Evolutionary conservation across 1,284 basidiomycete species (phyloP).

Genomic region (Fomitopsis betulina): DNA sequence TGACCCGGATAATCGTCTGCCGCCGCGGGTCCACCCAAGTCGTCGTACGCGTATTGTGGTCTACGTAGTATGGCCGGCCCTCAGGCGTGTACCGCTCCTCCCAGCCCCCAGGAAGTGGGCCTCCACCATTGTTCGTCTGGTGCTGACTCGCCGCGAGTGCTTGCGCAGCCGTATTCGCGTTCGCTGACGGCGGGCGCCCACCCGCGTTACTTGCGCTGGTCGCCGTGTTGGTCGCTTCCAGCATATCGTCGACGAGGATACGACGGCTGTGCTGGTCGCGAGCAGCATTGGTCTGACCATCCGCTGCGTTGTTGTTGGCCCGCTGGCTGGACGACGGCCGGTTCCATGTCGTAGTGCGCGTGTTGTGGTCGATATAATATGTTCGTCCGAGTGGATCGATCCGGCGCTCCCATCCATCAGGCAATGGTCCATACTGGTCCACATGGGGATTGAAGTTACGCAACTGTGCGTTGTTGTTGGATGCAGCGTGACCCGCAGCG

Average conservation of each 20-base stretch:
- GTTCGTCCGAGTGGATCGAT: conserved; percentile 83
- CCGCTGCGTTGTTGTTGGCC: conserved; percentile 40
- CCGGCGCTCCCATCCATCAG: conserved; percentile 91
- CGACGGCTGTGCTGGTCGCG: conserved; percentile 51
- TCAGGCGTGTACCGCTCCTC: conserved; percentile 98
- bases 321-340: conserved; percentile 47
- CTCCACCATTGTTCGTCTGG: conserved; percentile 41
- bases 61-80: conserved; percentile 96
- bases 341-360: conserved; percentile 93
- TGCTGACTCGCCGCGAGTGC: conserved; percentile 31
- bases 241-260: conserved; percentile 58
- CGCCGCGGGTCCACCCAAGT: conserved; percentile 98
- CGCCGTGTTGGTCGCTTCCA: conserved; percentile 37
- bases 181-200: conserved; percentile 23
- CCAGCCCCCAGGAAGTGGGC: conserved; percentile 94
- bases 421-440: conserved; percentile 75
- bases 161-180: conserved; percentile 30
- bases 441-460: conserved; percentile 64
- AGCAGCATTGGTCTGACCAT: conserved; percentile 48
- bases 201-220: conserved; percentile 24
- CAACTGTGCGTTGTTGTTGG: conserved; percentile 31
- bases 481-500: conserved; percentile 31
- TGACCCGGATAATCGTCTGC: conserved; percentile 72
- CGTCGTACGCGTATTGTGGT: conserved; percentile 93
- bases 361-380: conserved; percentile 93